Conservation (phyloP, 2,329 filamentous ascomycete genomes). For the Neobulgaria alba region DNA sequence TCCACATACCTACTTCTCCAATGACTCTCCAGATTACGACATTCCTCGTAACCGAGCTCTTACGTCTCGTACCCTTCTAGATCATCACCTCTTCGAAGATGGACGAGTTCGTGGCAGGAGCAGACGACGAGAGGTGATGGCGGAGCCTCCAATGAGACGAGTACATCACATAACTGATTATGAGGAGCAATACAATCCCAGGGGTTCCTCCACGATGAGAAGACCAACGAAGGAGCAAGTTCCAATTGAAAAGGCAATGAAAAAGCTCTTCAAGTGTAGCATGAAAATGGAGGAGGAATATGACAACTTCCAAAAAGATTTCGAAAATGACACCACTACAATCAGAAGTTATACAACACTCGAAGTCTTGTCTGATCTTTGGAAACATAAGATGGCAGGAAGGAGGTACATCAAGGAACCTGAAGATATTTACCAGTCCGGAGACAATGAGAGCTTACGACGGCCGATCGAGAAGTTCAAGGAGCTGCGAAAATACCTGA, state of each 20-base stretch:
- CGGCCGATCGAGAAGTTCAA: background rate
- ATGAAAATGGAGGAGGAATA: slow-evolving; percentile 12
- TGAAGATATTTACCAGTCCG: background rate
- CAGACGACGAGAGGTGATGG: too few species aligned
- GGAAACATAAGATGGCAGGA: slow-evolving; percentile 9
- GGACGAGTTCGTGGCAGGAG: too few species aligned
- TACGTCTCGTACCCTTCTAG: too few species aligned
- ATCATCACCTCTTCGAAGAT: too few species aligned
- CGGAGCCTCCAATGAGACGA: too few species aligned
- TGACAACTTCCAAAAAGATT: slow-evolving; percentile 7
- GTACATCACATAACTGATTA: too few species aligned
- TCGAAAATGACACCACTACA: slow-evolving; percentile 3
- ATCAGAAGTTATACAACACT: slow-evolving; percentile 6
- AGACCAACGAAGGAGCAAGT: background rate
- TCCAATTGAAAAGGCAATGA: slow-evolving; percentile 12
- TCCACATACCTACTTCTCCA: too few species aligned
- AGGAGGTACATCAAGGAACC: slow-evolving; percentile 2
- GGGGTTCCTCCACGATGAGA: too few species aligned
- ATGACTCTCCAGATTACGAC: too few species aligned
- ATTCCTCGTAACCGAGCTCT: too few species aligned
- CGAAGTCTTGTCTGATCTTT: slow-evolving; percentile 5
- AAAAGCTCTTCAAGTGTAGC: slow-evolving; percentile 8
- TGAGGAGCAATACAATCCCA: too few species aligned
- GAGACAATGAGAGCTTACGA: background rate
- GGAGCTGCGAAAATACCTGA: background rate